Percentiles rank a stretch among this genome's conserved stretches.
Conservation (phyloP, 805 yeast genomes). For the Candida andamanensis region DNA sequence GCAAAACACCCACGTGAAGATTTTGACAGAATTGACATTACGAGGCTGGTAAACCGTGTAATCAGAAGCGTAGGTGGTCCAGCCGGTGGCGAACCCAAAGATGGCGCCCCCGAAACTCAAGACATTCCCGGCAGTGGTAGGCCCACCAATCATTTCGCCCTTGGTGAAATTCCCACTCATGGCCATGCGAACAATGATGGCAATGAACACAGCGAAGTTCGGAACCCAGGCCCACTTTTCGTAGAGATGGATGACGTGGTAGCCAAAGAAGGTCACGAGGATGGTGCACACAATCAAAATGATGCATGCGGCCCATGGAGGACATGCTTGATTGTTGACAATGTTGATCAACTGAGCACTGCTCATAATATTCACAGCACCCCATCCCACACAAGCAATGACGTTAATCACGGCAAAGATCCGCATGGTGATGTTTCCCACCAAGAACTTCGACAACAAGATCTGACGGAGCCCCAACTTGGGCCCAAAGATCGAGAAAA, state of each 20-base stretch:
- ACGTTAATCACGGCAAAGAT: conserved; percentile 72
- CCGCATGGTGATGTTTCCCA: conserved; percentile 73
- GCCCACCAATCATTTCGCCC: conserved; percentile 42
- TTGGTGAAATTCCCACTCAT: conserved; percentile 59
- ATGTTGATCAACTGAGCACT: conserved; percentile 79
- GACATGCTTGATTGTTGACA: conserved; percentile 62
- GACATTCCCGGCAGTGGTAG: conserved; percentile 67
- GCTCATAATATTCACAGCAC: conserved; percentile 86
- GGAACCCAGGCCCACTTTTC: conserved; percentile 92
- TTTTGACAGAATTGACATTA: conserved; percentile 50
- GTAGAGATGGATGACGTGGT: conserved; percentile 71
- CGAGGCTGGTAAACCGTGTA: conserved; percentile 84
- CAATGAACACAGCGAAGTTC: conserved; percentile 63
- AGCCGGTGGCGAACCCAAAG: conserved; percentile 89
- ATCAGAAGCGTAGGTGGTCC: conserved; percentile 92
- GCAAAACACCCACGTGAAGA: conserved; percentile 57
- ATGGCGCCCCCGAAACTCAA: conserved; percentile 78
- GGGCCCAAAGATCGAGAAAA: conserved; percentile 78
- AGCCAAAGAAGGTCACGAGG: conserved; percentile 76
- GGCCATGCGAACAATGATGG: conserved; percentile 72
- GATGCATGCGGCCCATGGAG: conserved; percentile 89
- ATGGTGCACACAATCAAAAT: conserved; percentile 65
- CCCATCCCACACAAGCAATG: conserved; percentile 92
- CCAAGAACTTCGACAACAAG: conserved; percentile 70
- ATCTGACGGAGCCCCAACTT: conserved; percentile 84